phyloP scores from a whole-genome alignment of 768 basidiomycete species.

The Heimioporus sp. region DNA sequence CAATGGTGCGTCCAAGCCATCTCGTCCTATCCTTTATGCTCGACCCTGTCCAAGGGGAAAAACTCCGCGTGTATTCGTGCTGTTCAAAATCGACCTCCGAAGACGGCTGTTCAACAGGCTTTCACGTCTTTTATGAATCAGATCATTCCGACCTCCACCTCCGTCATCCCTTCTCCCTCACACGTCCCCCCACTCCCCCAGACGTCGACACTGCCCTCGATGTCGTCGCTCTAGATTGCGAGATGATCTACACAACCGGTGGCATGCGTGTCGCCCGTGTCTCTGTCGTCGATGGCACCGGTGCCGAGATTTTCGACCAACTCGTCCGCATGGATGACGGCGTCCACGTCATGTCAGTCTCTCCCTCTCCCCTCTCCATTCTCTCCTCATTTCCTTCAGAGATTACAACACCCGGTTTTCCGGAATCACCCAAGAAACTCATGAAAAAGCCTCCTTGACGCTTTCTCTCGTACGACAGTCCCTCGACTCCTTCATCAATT shows the following conservation, averaged over 20 bases:
- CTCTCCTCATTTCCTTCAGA: constrained; percentile 37
- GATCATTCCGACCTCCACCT: constrained; percentile 63
- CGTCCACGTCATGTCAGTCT: constrained; percentile 69
- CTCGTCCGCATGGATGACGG: constrained; percentile 78
- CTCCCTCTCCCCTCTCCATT: neutral
- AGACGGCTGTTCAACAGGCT: constrained; percentile 71
- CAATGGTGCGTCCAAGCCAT: constrained; percentile 50
- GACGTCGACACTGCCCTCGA: constrained; percentile 50
- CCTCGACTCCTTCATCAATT: constrained; percentile 68
- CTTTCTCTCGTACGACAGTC: constrained; percentile 65
- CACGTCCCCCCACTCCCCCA: constrained; percentile 22
- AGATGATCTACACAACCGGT: constrained; percentile 94
- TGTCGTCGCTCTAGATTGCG: constrained; percentile 90
- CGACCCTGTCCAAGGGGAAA: constrained; percentile 51
- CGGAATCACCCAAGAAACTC: constrained; percentile 62
- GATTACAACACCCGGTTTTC: constrained; percentile 94
- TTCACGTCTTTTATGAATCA: constrained; percentile 89
- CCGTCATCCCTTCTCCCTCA: constrained; percentile 69
- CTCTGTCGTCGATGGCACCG: constrained; percentile 80
- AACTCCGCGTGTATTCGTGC: constrained; percentile 69
- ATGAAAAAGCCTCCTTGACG: constrained; percentile 62
- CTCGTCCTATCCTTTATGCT: neutral
- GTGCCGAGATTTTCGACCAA: constrained; percentile 78
- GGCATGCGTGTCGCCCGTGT: constrained; percentile 90
- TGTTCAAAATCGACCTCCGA: constrained; percentile 63